Base-by-base conservation (phyloP, 176 grass and related monocot genomes). In the Aegilops longissima region DNA sequence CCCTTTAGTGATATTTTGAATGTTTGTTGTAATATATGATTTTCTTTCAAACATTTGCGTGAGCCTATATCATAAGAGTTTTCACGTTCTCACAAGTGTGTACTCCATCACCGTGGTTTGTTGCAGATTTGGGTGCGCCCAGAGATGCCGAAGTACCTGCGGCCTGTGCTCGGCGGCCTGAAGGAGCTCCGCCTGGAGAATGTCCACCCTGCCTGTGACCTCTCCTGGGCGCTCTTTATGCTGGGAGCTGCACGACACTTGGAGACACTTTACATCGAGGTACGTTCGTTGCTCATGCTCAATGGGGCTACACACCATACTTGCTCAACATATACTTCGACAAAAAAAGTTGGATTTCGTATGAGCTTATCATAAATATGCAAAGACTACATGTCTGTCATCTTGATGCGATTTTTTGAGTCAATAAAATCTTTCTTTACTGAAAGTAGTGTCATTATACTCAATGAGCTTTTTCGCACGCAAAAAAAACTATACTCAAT, bases 61-160 rank as follows among this genome's bases (percentile, higher is more conserved):
- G 69, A 18, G 12, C 5, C 25, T 16, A 12, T 16, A 66, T 66
- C 27, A 38, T 21, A 2, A 38, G 12, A 10, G 9, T 39, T 4
- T 39, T 18, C 16, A 36, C 8, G 30, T 11, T 11, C 66, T 69
- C 31, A n/a, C 2, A 47, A 13, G 44, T 74, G 71, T 20, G 4
- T 18, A 36, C 52, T 10, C 3, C 51, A 16, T 68, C 4, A 38
- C 18, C 12, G 6, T 5, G 12, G 9, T 44, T 5, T 38, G 31
- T 27, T 17, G 5, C 45, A 86, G 84, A 70, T 79, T 69, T 86
- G 84, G 84, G 10, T 86, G 33, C 10, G 42, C 30, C 84, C 24
- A 79, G 64, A 86, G 69, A 36, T 36, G 35, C 35, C 5, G 0
- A 36, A 36, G 35, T 36, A 71, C 42, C 6, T 59, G 63, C 69